Evolutionary conservation across 2,329 filamentous ascomycete genomes (phyloP), one percentile per base, ranked within the genome.

Genomic region (Arthrobotrys conoides): DNA sequence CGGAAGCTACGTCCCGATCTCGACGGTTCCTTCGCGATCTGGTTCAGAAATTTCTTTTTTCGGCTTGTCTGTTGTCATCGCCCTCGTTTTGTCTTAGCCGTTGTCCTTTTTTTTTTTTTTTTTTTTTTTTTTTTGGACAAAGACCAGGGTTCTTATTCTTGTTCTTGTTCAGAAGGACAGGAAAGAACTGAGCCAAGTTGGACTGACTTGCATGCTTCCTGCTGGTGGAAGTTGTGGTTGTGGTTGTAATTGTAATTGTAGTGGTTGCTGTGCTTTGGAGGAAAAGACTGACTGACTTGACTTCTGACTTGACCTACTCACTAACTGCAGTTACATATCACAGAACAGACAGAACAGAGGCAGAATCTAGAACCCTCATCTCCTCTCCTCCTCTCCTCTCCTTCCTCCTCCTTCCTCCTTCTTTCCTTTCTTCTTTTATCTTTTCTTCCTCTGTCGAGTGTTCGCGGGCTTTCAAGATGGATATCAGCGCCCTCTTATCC

Each of bases 401-500:
- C 59, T 18, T 24, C 27, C 22, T 33, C 61, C 16, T 30, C 8
- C 27, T 61, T 41, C 27, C 9, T 36, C 14, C 18, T 33, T 38
- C 20, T 9, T 3, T 53, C n/a, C 20, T 22, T 53, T 20, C 27
- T 41, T n/a, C 24, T n/a, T 30, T 30, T 6, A 30, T 30, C 24
- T 30, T 20, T n/a, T 30, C 20, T 9, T 49, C 38, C n/a, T 33
- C 65, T 10, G 24, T 70, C 16, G 16, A 10, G 36, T 55, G 24
- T 24, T 57, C 55, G 18, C 10, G 22, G 65, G 48, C 30, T 30
- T 65, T 66, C 69, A 70, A 65, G 64, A 79, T 79, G 76, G 76
- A 79, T 49, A 79, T 79, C 76, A 79, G 67, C 44, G 49, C 69
- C 22, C 63, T 79, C 36, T 71, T 79, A 71, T 79, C 76, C 57